Evolutionary conservation across 495 filamentous ascomycete genomes (phyloP).

Genomic region (Annulohypoxylon nitens): DNA sequence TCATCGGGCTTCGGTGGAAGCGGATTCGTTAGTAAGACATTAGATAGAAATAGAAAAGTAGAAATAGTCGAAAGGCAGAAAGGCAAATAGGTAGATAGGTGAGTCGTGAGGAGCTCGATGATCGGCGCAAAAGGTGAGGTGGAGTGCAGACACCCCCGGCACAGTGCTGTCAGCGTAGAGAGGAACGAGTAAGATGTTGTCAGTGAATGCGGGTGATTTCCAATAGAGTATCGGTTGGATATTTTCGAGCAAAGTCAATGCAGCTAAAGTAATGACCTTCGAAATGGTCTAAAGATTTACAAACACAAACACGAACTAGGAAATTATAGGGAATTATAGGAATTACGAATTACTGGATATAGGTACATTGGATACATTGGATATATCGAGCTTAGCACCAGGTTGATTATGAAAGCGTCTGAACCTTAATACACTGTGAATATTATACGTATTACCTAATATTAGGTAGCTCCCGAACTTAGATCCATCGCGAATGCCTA

Average conservation of each 20-base stretch:
- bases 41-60: constrained; percentile 15
- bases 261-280: constrained; percentile 4
- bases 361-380: too few relatives aligned
- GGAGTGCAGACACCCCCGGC: constrained; percentile 24
- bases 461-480: constrained; percentile 10
- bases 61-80: background rate
- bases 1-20: constrained; percentile 39
- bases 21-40: constrained; percentile 21
- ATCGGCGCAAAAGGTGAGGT: constrained; percentile 28
- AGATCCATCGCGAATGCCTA: background rate
- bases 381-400: background rate
- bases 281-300: constrained; percentile 6
- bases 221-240: constrained; percentile 16
- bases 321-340: constrained; percentile 2
- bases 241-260: constrained; percentile 2
- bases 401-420: constrained; percentile 1
- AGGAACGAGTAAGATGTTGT: background rate
- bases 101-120: constrained; percentile 27
- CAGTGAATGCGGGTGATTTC: background rate
- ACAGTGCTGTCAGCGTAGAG: background rate
- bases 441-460: constrained; percentile 23
- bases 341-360: too few relatives aligned
- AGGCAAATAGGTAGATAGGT: constrained; percentile 6
- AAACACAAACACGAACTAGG: constrained; percentile 2
- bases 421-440: background rate